Evolutionary conservation across 2,329 filamentous ascomycete species (phyloP).

Genomic region (Pyrenophora teres): DNA sequence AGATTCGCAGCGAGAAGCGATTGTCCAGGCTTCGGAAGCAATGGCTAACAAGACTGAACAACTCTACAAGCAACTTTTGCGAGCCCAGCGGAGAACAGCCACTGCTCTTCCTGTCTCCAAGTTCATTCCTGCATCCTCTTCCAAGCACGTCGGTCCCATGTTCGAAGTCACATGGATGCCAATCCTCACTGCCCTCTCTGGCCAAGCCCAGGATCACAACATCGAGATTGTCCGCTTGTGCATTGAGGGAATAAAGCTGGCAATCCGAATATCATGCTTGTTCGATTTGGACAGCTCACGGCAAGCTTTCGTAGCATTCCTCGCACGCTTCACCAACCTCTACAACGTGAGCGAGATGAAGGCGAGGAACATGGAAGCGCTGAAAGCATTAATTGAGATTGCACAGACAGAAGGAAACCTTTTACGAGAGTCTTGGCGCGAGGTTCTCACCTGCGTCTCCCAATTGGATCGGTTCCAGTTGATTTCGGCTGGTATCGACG

Average conservation of each 20-base stretch:
- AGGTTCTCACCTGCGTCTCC: conserved; percentile 91
- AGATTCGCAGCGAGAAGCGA: conserved; percentile 89
- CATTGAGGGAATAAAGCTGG: conserved; percentile 92
- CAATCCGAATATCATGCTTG: conserved; percentile 88
- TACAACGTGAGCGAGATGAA: conserved; percentile 96
- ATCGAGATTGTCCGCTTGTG: conserved; percentile 89
- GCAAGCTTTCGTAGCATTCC: conserved; percentile 89
- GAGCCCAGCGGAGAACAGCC: conserved; percentile 82
- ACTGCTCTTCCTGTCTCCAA: conserved; percentile 68
- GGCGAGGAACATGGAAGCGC: conserved; percentile 92
- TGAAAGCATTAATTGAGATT: conserved; percentile 89
- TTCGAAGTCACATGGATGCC: conserved; percentile 99
- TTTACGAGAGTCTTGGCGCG: conserved; percentile 89
- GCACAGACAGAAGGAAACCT: conserved; percentile 91
- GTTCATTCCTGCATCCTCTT: conserved; percentile 91
- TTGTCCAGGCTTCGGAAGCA: conserved; percentile 92
- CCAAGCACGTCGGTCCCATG: conserved; percentile 96
- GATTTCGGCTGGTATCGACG: conserved; percentile 92
- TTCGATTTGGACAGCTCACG: conserved; percentile 93
- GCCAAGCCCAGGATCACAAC: conserved; percentile 92
- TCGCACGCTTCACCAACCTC: conserved; percentile 92
- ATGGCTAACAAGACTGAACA: conserved; percentile 82
- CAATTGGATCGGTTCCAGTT: conserved; percentile 94
- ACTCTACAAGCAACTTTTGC: conserved; percentile 90
- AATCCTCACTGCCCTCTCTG: conserved; percentile 91